A percentile compares a stretch with the other conserved stretches of the same genome.
Evolutionary conservation across 257 asterid genomes (phyloP).

Genomic region (Forsythia viridissima): DNA sequence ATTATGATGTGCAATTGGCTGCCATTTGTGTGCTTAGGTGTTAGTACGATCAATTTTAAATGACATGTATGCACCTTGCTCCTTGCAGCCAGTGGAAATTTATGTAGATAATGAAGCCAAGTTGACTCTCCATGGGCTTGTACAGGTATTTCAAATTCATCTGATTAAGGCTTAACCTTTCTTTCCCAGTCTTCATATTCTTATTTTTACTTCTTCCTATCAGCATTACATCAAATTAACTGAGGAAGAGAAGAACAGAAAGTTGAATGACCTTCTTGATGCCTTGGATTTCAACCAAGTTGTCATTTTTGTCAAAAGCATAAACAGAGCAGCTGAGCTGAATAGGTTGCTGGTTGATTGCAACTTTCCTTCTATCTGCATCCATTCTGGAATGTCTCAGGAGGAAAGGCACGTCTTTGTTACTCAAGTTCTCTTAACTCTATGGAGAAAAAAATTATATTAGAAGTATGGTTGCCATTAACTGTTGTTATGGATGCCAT

Average conservation of each 20-base stretch:
- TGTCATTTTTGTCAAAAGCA: constrained; percentile 75
- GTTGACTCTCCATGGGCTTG: constrained; percentile 87
- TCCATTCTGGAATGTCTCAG: constrained; percentile 91
- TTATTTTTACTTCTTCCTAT: constrained; percentile 6
- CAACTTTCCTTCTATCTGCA: constrained; percentile 85
- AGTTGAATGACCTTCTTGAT: constrained; percentile 80
- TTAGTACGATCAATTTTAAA: constrained; percentile 38
- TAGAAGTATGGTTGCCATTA: background rate
- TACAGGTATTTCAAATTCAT: constrained; percentile 45
- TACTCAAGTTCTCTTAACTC: background rate
- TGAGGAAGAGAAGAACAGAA: constrained; percentile 78
- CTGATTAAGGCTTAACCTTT: background rate
- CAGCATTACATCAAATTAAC: constrained; percentile 85
- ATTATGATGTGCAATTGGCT: constrained; percentile 4
- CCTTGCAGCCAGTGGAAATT: constrained; percentile 83
- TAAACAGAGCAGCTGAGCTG: constrained; percentile 69
- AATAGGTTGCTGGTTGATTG: constrained; percentile 79
- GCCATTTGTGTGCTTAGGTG: constrained; percentile 7
- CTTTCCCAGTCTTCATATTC: background rate
- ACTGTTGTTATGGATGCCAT: background rate
- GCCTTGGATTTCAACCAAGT: constrained; percentile 88
- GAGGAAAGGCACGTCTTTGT: constrained; percentile 58
- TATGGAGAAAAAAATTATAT: background rate
- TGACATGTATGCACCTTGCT: constrained; percentile 35
- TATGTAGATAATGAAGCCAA: constrained; percentile 89